These are phyloP conservation scores for Stachybotrys chartarum DNA, from an alignment of 2,329 filamentous ascomycete genomes.

Conservation along the genomic window DNA sequence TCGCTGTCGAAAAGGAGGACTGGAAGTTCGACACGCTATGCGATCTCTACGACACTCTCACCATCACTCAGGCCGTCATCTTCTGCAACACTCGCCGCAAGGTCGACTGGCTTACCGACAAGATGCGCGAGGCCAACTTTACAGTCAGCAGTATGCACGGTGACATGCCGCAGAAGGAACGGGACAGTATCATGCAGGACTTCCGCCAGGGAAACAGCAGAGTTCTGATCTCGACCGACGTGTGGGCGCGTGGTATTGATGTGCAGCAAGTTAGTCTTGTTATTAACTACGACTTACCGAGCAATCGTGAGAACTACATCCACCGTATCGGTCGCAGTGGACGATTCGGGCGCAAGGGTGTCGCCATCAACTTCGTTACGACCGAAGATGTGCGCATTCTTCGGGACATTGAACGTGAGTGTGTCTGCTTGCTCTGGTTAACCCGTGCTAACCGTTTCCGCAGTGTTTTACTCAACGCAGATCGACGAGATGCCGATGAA, in stretches of 20 bases:
- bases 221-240: conserved; percentile 94
- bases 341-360: conserved; percentile 94
- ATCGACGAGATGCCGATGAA: conserved; percentile 99
- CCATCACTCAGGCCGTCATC: conserved; percentile 97
- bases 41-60: conserved; percentile 97
- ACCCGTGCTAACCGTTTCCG: conserved; percentile 21
- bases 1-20: conserved; percentile 97
- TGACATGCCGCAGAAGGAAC: conserved; percentile 97
- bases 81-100: conserved; percentile 99
- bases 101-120: conserved; percentile 99
- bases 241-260: conserved; percentile 97
- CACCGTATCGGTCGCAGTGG: conserved; percentile 95
- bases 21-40: conserved; percentile 99
- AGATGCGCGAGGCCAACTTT: conserved; percentile 98
- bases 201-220: conserved; percentile 95
- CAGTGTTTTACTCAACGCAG: conserved; percentile 91
- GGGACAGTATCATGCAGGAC: conserved; percentile 98
- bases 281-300: conserved; percentile 98
- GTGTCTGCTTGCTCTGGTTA: neutral
- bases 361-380: conserved; percentile 99
- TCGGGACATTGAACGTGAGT: conserved; percentile 86
- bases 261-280: conserved; percentile 97
- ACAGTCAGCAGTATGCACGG: conserved; percentile 98
- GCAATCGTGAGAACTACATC: conserved; percentile 99
- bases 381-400: conserved; percentile 97